Percentiles rank a stretch among this genome's conserved stretches.
Evolutionary conservation across 2,329 filamentous ascomycete genomes (phyloP).

Genomic region (Didymosphaeria variabile): DNA sequence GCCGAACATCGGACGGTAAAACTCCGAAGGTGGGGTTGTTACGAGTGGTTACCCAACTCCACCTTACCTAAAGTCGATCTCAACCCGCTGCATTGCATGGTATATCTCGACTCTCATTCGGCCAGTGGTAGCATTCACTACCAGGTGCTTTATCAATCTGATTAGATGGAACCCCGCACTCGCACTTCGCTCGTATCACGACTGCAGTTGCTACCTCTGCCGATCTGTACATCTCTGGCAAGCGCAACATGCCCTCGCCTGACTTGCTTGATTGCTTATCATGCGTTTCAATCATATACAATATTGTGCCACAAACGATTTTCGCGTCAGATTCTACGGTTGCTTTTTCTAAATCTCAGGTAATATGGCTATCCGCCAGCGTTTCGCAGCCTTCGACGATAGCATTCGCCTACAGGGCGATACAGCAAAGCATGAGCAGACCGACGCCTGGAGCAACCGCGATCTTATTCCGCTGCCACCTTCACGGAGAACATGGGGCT

Average conservation of each 20-base stretch:
- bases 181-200: background rate
- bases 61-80: background rate
- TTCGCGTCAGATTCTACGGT: too few species aligned
- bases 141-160: constrained; percentile 11
- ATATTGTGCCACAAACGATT: background rate
- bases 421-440: constrained; percentile 55
- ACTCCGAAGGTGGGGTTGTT: constrained; percentile 8
- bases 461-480: constrained; percentile 52
- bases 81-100: background rate
- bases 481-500: constrained; percentile 52
- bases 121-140: background rate
- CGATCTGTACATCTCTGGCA: background rate
- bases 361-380: constrained; percentile 19
- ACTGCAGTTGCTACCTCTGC: background rate
- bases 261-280: constrained; percentile 4
- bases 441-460: constrained; percentile 53
- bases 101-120: background rate
- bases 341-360: background rate
- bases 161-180: constrained; percentile 14
- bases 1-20: constrained; percentile 17
- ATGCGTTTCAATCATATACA: background rate
- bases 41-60: background rate
- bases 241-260: background rate
- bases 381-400: constrained; percentile 39
- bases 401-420: constrained; percentile 52